phyloP scores from a whole-genome alignment of 2,329 filamentous ascomycete species.

The Trichophyton benhamiae region DNA sequence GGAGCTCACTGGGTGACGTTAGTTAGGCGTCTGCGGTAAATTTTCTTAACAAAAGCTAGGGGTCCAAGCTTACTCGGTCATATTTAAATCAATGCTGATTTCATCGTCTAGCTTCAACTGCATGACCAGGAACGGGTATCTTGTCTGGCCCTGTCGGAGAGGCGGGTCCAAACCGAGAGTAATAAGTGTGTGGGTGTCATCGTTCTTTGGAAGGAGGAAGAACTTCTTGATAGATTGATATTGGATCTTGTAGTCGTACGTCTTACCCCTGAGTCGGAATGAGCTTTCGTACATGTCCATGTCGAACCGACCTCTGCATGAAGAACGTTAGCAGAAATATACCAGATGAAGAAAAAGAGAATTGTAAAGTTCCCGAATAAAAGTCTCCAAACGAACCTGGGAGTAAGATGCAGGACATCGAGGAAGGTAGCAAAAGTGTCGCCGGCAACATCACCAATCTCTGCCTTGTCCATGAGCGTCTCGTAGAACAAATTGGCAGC shows the following conservation, averaged over 20 bases:
- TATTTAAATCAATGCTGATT: slow-evolving; percentile 89
- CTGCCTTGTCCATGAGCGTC: slow-evolving; percentile 92
- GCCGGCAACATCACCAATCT: slow-evolving; percentile 97
- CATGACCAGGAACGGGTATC: slow-evolving; percentile 98
- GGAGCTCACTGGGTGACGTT: slow-evolving; percentile 44
- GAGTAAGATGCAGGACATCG: slow-evolving; percentile 92
- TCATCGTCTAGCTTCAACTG: slow-evolving; percentile 97
- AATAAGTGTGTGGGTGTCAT: slow-evolving; percentile 90
- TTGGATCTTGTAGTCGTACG: slow-evolving; percentile 99
- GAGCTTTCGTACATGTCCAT: slow-evolving; percentile 99
- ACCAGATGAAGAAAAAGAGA: not conserved
- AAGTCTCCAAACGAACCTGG: slow-evolving; percentile 47
- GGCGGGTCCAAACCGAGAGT: slow-evolving; percentile 90
- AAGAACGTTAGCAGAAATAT: slow-evolving; percentile 15
- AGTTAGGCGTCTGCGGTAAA: not conserved
- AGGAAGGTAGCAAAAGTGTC: slow-evolving; percentile 96
- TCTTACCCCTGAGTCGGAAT: slow-evolving; percentile 94
- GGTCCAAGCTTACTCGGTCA: slow-evolving; percentile 52
- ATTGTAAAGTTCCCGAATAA: not conserved
- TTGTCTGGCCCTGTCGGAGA: slow-evolving; percentile 88
- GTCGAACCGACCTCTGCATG: slow-evolving; percentile 82
- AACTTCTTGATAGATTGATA: slow-evolving; percentile 98
- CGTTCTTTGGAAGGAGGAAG: slow-evolving; percentile 96
- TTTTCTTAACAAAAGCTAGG: not conserved
- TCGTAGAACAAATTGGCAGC: slow-evolving; percentile 97